Percentiles rank a stretch among this genome's conserved stretches.
phyloP scores from a whole-genome alignment of 2,329 filamentous ascomycete species.

The Pseudocercospora fijiensis region DNA sequence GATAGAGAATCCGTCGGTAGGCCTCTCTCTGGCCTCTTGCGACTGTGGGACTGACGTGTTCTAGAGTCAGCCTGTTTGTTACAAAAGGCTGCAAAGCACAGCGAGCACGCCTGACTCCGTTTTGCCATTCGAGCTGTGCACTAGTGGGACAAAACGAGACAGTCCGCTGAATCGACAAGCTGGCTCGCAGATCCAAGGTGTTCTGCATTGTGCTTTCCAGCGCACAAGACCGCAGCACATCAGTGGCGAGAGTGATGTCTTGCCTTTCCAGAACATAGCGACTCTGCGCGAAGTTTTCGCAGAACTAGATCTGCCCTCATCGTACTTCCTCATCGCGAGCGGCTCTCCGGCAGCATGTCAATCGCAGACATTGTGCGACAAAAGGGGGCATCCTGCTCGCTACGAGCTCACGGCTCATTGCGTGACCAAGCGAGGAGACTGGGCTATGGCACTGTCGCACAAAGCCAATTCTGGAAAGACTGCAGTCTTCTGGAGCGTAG shows the following conservation, averaged over 20 bases:
- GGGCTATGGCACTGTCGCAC: constrained; percentile 26
- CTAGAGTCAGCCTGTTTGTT: no score
- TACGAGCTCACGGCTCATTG: constrained; percentile 23
- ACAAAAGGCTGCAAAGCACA: no score
- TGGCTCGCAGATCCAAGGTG: no score
- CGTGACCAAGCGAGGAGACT: constrained; percentile 25
- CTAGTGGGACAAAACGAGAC: no score
- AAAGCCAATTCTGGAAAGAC: constrained; percentile 9
- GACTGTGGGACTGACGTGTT: no score
- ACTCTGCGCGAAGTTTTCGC: constrained; percentile 11
- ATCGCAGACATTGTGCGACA: neutral
- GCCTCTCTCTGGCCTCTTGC: no score
- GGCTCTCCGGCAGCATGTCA: constrained; percentile 17
- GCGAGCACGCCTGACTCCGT: no score
- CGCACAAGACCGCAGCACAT: constrained; percentile 17
- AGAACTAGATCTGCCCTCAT: constrained; percentile 17
- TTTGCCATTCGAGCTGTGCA: no score
- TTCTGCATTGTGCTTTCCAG: constrained; percentile 23
- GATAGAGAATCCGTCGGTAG: neutral
- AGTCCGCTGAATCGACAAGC: no score
- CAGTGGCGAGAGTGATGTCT: constrained; percentile 19
- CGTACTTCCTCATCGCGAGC: constrained; percentile 23
- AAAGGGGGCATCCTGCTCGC: neutral
- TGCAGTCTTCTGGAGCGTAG: constrained; percentile 23
- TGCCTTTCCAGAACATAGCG: constrained; percentile 18